phyloP scores from a whole-genome alignment of 2,329 filamentous ascomycete genomes.

The Fusarium albosuccineum region DNA sequence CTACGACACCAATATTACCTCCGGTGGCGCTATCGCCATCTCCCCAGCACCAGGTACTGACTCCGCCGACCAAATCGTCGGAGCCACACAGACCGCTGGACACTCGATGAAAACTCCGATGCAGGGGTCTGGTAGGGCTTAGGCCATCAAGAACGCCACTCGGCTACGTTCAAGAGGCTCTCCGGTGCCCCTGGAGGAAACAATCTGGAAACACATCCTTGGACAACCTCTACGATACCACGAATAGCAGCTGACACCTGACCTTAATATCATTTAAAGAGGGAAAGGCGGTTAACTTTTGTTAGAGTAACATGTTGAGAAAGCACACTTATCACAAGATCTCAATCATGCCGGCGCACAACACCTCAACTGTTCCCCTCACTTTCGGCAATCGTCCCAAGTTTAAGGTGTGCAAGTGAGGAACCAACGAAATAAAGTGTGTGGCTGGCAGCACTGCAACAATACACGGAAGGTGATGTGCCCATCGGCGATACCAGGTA shows the following conservation, averaged over 20 bases:
- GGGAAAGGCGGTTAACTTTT: conserved; percentile 2
- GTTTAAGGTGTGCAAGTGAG: conserved; percentile 21
- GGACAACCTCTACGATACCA: not conserved
- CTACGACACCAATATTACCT: conserved; percentile 64
- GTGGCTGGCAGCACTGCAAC: conserved; percentile 26
- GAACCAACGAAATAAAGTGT: conserved; percentile 37
- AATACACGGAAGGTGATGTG: conserved; percentile 28
- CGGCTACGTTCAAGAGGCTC: conserved; percentile 10
- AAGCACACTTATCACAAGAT: conserved; percentile 18
- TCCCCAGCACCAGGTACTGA: conserved; percentile 68
- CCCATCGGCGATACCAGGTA: conserved; percentile 19
- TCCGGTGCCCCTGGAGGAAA: conserved; percentile 2
- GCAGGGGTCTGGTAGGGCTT: conserved; percentile 17
- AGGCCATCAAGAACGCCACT: conserved; percentile 23
- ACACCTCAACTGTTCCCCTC: conserved; percentile 23
- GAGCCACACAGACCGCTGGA: conserved; percentile 38
- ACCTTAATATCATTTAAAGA: conserved; percentile 9
- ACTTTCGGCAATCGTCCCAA: conserved; percentile 15
- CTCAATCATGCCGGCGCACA: conserved; percentile 12
- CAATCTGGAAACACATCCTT: conserved; percentile 8
- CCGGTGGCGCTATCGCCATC: conserved; percentile 71
- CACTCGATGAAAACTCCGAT: conserved; percentile 31
- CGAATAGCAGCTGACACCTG: not conserved
- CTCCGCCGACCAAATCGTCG: conserved; percentile 68
- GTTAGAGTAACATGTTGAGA: conserved; percentile 4